Evolutionary conservation across 129 eudicot genomes (phyloP), one percentile per base, ranked within the genome.

Genomic region (Heracleum sosnowskyi): DNA sequence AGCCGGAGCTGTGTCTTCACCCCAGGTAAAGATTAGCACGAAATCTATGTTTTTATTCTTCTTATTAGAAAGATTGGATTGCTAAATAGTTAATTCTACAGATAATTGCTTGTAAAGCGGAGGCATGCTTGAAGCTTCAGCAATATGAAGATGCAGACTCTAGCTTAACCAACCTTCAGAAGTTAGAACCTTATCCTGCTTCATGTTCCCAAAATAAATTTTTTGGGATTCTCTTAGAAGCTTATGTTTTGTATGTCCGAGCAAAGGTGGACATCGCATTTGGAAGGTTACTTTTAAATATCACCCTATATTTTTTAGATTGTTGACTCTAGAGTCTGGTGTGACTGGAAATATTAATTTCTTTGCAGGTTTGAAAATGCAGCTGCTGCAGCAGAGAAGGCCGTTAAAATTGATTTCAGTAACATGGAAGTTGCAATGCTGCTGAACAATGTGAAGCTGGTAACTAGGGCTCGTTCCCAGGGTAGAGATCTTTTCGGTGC

Each of bases 101-200:
- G 91, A 80, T 87, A 80, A 49, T 82, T 68, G 88, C 91, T 41
- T 87, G 88, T 83, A 87, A 85, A 83, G 91, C 87, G 37, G 91
- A 87, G 80, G 88, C 91, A 5, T 83, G 78, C 81, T 82, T 87
- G 84, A 87, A 87, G 85, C 88, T 87, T 55, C 86, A 80, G 46
- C 86, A 70, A 76, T 79, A 85, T 76, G 91, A 83, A 55, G 83
- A 87, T 76, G 91, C 88, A 11, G 85, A 87, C 69, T 82, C 78
- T 80, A 79, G 75, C 55, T 79, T 87, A 69, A 82, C 81, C 11
- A 84, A 82, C 73, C 69, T 85, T 76, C 83, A 83, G 3, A 87
- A 80, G 79, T 9, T 87, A 63, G 91, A 87, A 37, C 87, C 87
- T 41, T 87, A 78, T 79, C 88, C 88, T 4, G 49, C 79, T 76